Conservation (phyloP, 2,329 filamentous ascomycete species). For the Penicillium aurantiogriseum region DNA sequence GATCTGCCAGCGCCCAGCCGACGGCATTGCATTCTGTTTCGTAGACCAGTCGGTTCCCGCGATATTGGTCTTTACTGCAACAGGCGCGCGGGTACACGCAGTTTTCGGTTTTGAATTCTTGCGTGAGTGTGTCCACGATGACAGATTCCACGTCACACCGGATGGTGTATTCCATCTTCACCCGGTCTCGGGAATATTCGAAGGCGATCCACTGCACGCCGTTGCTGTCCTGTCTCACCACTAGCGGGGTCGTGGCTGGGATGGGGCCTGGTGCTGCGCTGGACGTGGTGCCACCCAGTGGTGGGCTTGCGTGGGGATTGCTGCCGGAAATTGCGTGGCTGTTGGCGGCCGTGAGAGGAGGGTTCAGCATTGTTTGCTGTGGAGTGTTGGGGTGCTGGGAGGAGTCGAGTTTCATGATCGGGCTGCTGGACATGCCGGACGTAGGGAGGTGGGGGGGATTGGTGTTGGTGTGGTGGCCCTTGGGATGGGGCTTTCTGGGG, state of each 20-base stretch:
- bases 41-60: constrained; percentile 91
- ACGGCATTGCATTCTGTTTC: constrained; percentile 99
- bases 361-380: constrained; percentile 38
- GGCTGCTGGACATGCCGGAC: constrained; percentile 62
- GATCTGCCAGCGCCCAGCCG: constrained; percentile 95
- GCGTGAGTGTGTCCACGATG: constrained; percentile 76
- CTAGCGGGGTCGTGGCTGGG: constrained; percentile 89
- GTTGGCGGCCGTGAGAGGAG: constrained; percentile 48
- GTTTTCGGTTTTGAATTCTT: constrained; percentile 96
- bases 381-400: constrained; percentile 38
- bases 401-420: constrained; percentile 49
- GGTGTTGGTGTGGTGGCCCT: constrained; percentile 46
- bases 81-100: constrained; percentile 96
- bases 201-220: constrained; percentile 99
- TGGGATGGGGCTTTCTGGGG: constrained; percentile 39
- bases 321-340: constrained; percentile 51
- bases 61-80: constrained; percentile 92
- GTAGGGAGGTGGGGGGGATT: constrained; percentile 43
- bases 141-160: constrained; percentile 97
- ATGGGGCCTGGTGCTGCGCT: constrained; percentile 95
- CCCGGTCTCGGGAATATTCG: constrained; percentile 92
- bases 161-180: constrained; percentile 99
- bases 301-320: constrained; percentile 39
- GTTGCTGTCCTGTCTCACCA: constrained; percentile 91
- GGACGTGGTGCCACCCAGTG: constrained; percentile 71